A percentile compares a stretch with the other conserved stretches of the same genome.
Evolutionary conservation across 2,329 filamentous ascomycete species (phyloP).

Genomic region (Harringtonia lauricola): DNA sequence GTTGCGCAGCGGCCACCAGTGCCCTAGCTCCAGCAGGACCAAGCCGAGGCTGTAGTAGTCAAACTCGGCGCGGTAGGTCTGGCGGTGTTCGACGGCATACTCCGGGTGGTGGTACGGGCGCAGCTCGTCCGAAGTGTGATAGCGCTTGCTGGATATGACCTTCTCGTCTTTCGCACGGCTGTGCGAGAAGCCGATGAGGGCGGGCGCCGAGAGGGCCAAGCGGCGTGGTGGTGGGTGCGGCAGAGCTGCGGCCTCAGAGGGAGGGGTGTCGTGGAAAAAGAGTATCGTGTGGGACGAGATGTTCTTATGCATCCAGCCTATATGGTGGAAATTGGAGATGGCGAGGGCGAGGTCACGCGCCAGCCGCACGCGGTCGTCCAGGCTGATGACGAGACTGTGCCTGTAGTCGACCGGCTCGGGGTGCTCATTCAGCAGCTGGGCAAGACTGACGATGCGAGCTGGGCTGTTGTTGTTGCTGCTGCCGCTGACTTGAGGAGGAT

Average conservation of each 20-base stretch:
- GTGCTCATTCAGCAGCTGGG: neutral
- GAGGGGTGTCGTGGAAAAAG: neutral
- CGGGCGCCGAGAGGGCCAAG: neutral
- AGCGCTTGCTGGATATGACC: neutral
- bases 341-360: neutral
- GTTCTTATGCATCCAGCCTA: neutral
- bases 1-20: neutral
- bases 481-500: neutral
- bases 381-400: neutral
- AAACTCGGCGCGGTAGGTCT: neutral
- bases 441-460: neutral
- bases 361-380: neutral
- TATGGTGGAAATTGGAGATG: neutral
- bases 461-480: neutral
- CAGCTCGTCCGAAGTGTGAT: neutral
- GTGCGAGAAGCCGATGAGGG: neutral
- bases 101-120: neutral
- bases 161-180: neutral
- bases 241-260: neutral
- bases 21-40: neutral
- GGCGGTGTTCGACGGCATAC: neutral
- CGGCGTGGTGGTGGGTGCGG: neutral
- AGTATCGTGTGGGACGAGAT: neutral
- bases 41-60: neutral
- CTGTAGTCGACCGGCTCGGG: neutral